Evolutionary conservation across 2,329 filamentous ascomycete genomes (phyloP).

Genomic region (Microascus cirrosus): DNA sequence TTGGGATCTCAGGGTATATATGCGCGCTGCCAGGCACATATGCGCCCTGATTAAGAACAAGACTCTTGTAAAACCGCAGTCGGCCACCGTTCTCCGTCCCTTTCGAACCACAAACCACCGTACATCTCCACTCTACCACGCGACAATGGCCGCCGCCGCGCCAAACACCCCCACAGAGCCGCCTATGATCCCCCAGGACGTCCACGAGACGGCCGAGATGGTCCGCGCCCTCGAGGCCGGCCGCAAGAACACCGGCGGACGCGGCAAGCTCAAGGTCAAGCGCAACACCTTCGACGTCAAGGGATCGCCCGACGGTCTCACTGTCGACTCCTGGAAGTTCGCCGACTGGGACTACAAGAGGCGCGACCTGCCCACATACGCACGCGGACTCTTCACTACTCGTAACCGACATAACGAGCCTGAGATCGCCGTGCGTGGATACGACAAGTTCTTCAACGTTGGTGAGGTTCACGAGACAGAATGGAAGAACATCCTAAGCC

Average conservation of each 20-base stretch:
- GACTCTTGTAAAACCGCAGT: no score
- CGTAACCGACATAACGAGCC: conserved; percentile 48
- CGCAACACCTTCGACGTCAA: conserved; percentile 66
- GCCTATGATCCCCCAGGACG: conserved; percentile 60
- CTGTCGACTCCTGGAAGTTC: conserved; percentile 85
- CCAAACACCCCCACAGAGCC: neutral
- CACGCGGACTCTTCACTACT: conserved; percentile 88
- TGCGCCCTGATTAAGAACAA: no score
- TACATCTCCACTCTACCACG: no score
- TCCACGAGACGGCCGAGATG: conserved; percentile 54
- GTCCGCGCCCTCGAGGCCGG: conserved; percentile 50
- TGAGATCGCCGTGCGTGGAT: conserved; percentile 81
- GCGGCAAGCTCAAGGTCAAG: conserved; percentile 59
- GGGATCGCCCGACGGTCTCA: conserved; percentile 49
- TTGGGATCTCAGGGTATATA: no score
- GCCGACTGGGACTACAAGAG: conserved; percentile 96
- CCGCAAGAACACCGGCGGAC: conserved; percentile 37
- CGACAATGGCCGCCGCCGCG: neutral
- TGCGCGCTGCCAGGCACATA: no score
- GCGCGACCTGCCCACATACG: conserved; percentile 75
- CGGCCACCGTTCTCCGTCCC: no score
- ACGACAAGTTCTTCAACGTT: conserved; percentile 98
- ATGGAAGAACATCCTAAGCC: conserved; percentile 66
- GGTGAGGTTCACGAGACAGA: conserved; percentile 70
- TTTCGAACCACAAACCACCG: no score